Percentiles rank a stretch among this genome's conserved stretches.
These are phyloP conservation scores for Dryadomyces quercivorus DNA, from an alignment of 2,329 filamentous ascomycete genomes.

Conservation along the genomic window DNA sequence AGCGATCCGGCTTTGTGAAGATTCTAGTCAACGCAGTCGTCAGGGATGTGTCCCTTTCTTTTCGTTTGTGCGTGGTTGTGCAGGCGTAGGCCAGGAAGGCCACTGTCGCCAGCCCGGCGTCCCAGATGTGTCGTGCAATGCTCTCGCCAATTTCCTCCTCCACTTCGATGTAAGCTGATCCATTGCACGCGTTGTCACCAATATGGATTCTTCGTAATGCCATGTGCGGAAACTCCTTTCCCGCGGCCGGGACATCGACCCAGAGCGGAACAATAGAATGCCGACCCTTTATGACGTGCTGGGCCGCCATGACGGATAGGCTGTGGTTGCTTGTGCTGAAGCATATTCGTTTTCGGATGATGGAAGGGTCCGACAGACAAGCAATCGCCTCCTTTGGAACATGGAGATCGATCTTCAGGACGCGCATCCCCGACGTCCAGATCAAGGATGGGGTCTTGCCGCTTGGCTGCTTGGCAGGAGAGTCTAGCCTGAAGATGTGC, in stretches of 20 bases:
- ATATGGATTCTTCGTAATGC: constrained; percentile 21
- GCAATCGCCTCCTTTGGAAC: constrained; percentile 10
- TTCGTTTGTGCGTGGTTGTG: neutral
- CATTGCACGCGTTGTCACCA: neutral
- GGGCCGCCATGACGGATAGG: constrained; percentile 12
- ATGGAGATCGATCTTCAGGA: constrained; percentile 22
- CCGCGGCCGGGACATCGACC: constrained; percentile 18
- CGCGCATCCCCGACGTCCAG: constrained; percentile 22
- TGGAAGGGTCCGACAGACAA: neutral
- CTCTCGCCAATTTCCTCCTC: constrained; percentile 48
- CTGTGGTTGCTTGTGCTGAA: constrained; percentile 3
- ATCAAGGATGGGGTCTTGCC: constrained; percentile 2
- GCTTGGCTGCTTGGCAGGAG: neutral
- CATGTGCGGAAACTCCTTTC: constrained; percentile 10
- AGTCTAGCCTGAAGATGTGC: constrained; percentile 2
- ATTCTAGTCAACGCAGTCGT: constrained; percentile 12
- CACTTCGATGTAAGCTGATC: constrained; percentile 24
- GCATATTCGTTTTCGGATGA: neutral
- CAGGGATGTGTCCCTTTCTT: neutral
- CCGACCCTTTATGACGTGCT: constrained; percentile 11
- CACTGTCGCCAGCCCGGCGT: constrained; percentile 37
- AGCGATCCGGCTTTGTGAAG: constrained; percentile 3
- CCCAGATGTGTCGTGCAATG: constrained; percentile 48
- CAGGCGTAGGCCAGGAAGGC: constrained; percentile 21
- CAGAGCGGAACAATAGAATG: constrained; percentile 33